Evolutionary conservation across 2,329 filamentous ascomycete genomes (phyloP).

Genomic region (Neurospora sp.): DNA sequence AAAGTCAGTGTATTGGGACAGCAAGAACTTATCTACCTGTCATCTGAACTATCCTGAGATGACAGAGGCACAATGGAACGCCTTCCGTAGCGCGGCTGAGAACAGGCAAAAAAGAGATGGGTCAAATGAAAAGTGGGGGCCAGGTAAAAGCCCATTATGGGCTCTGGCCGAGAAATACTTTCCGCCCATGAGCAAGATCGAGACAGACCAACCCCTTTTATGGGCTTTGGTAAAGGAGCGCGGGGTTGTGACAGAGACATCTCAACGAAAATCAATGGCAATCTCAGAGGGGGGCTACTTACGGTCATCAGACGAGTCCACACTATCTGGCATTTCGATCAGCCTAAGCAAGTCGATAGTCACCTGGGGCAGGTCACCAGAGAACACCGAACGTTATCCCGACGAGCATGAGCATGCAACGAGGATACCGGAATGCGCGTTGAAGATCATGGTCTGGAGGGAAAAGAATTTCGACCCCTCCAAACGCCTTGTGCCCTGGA

Average conservation of each 20-base stretch:
- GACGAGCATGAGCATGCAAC: conserved; percentile 40
- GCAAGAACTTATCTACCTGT: conserved; percentile 42
- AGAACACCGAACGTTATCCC: conserved; percentile 59
- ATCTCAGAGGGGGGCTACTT: not conserved
- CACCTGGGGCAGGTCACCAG: conserved; percentile 64
- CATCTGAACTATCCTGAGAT: conserved; percentile 55
- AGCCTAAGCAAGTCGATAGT: conserved; percentile 56
- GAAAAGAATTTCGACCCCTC: conserved; percentile 50
- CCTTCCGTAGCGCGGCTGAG: conserved; percentile 42
- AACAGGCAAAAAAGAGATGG: conserved; percentile 42
- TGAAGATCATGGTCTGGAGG: conserved; percentile 68
- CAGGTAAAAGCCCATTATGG: conserved; percentile 43
- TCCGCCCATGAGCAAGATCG: conserved; percentile 27
- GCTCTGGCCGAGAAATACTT: conserved; percentile 49
- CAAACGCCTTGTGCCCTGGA: conserved; percentile 35
- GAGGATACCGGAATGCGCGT: conserved; percentile 70
- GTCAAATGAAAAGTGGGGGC: conserved; percentile 42
- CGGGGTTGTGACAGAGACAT: not conserved
- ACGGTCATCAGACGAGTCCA: not conserved
- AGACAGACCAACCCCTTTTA: not conserved
- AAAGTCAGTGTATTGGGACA: conserved; percentile 49
- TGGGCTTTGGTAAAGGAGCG: not conserved
- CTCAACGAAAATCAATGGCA: not conserved
- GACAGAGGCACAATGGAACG: conserved; percentile 47
- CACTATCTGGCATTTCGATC: conserved; percentile 49